Conservation (phyloP, 306 rosid genomes). For the Lupinus albus region DNA sequence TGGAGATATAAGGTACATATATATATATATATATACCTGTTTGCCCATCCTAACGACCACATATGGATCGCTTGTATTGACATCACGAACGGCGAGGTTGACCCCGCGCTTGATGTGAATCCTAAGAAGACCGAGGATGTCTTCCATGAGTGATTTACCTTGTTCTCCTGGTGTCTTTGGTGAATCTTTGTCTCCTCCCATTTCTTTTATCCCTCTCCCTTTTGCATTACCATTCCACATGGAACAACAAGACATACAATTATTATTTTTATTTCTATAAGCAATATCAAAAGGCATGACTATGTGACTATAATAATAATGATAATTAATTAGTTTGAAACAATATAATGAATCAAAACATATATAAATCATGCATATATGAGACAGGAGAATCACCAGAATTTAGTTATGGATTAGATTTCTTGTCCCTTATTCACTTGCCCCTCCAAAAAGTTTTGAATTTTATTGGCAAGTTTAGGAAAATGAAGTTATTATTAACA, state of each 20-base stretch:
- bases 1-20: too few species aligned
- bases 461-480: too few species aligned
- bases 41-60: constrained; percentile 71
- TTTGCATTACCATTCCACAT: neutral
- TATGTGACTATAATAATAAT: too few species aligned
- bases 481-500: too few species aligned
- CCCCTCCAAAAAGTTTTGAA: too few species aligned
- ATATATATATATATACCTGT: neutral
- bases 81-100: constrained; percentile 95
- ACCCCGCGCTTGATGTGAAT: constrained; percentile 85
- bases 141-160: constrained; percentile 51
- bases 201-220: constrained; percentile 1
- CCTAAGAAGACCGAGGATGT: constrained; percentile 75
- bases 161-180: neutral
- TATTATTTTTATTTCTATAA: neutral
- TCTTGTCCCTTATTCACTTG: neutral
- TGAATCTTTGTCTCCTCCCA: neutral
- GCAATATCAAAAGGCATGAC: too few species aligned
- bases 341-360: too few species aligned
- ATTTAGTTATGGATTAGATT: neutral
- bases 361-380: too few species aligned
- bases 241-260: neutral
- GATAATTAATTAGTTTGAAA: too few species aligned
- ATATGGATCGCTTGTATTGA: constrained; percentile 89
- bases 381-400: neutral